Evolutionary conservation across 2,329 filamentous ascomycete genomes (phyloP), one percentile per base, ranked within the genome.

Genomic region (Fusarium sp.): DNA sequence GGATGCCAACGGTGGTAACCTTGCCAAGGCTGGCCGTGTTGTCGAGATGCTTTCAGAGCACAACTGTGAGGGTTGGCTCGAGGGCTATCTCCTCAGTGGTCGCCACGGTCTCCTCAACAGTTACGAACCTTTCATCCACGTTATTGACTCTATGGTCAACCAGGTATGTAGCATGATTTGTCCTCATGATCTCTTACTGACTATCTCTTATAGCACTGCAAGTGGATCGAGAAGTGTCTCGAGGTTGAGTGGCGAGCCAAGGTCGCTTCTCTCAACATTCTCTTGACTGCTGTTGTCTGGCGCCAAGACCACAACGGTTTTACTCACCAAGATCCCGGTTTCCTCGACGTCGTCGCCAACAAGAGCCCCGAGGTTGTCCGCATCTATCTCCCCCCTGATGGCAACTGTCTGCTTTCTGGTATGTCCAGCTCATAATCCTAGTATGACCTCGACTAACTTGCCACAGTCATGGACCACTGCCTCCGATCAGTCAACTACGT

Each of bases 11-110:
- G 92, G 92, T 13, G 92, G 92, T 67, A 94, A 95, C 75, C 83
- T 95, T 27, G 87, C 89, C 9, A 86, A 84, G 20, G 85, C 86
- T 17, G 92, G 92, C 18, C 87, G 92, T 32, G 92, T 94, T 38
- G 94, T 95, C 91, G 92, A 95, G 79, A 94, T 94, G 79, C 86
- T 95, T n/a, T 92, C 90, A 20, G 92, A 95, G 80, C 92, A 95
- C 78, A 94, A 91, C 18, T 89, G 88, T 66, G 92, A 95, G 80
- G 92, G 91, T 30, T 95, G 92, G 92, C 85, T 95, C 18, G 92
- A 95, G 82, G 92, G 92, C 6, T 95, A 94, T 78, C 81, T 93
- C 44, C 85, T 95, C 5, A 93, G 89, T 59, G 92, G 92, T 32
- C 87, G 92, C 8, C 92, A 94, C 71, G 92, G 92, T 15, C 79